phyloP scores from a whole-genome alignment of 805 yeast genomes.

The Metschnikowia reukaufii region DNA sequence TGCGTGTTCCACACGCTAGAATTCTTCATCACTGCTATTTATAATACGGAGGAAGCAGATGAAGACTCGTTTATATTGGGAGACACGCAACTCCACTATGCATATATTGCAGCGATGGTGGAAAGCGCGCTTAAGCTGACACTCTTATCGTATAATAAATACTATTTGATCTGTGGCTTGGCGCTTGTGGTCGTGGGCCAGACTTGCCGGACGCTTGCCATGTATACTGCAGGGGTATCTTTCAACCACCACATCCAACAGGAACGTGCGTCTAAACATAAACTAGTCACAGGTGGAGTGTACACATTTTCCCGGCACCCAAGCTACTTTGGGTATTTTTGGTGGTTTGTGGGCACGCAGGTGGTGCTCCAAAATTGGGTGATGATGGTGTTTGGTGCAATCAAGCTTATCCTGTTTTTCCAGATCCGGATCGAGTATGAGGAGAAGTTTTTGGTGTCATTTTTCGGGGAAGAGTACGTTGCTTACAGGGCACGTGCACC shows the following conservation, averaged over 20 bases:
- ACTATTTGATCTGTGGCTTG: slow-evolving; percentile 44
- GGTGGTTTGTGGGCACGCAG: slow-evolving; percentile 93
- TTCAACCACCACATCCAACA: slow-evolving; percentile 79
- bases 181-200: slow-evolving; percentile 61
- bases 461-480: slow-evolving; percentile 70
- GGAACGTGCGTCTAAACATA: slow-evolving; percentile 53
- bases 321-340: slow-evolving; percentile 84
- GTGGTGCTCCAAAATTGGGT: slow-evolving; percentile 66
- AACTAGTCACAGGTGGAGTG: slow-evolving; percentile 70
- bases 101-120: slow-evolving; percentile 17
- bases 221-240: slow-evolving; percentile 84
- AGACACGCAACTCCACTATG: slow-evolving; percentile 32
- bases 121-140: slow-evolving; percentile 16
- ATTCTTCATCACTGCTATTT: slow-evolving; percentile 74
- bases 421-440: slow-evolving; percentile 64
- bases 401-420: slow-evolving; percentile 71
- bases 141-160: slow-evolving; percentile 1
- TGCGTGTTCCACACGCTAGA: slow-evolving; percentile 78
- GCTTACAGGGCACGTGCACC: slow-evolving; percentile 50
- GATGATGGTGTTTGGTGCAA: slow-evolving; percentile 51
- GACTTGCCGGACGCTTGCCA: slow-evolving; percentile 64
- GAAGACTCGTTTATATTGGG: slow-evolving; percentile 51
- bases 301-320: slow-evolving; percentile 79
- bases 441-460: slow-evolving; percentile 60
- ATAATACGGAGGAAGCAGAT: slow-evolving; percentile 63